Evolutionary conservation across 257 asterid species (phyloP), one percentile per base, ranked within the genome.

Genomic region (Jacaranda copaia): DNA sequence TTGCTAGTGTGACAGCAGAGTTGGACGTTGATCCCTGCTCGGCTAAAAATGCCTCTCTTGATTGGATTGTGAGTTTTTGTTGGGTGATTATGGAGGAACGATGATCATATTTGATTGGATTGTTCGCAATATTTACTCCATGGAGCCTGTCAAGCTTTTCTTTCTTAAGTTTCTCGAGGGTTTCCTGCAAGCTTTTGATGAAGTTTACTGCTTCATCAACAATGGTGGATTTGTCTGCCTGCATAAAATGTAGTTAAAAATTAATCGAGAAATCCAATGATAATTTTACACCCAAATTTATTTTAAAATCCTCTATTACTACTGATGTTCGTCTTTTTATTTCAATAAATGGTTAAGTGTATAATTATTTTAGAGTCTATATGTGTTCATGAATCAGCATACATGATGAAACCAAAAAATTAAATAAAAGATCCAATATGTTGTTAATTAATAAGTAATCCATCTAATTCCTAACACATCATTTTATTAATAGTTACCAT

Each of bases 201-300:
- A 77, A 76, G 46, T 62, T 88, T 42, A 85, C 84, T 0, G 96
- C 93, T 82, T 90, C 96, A 68, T 91, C 93, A 12, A 93, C 97
- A 8, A 93, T 84, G 32, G 89, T 93, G 36, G 93, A 81, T 79
- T 93, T 90, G 85, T 93, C 97, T 0, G 90, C 88, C 98, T 95
- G 85, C 79, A 39, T 4, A 48, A n/a, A 1, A 56, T 60, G 52
- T 39, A 64, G 15, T 58, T 12, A 13, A 2, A 6, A 3, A 61
- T 49, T 8, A 35, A 32, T 8, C 3, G 8, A 57, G 36, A 1
- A 13, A 51, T 38, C 36, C 35, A 9, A 32, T 32, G 32, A 25
- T 25, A 25, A 25, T 25, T 25, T 25, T 25, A 25, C 32, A 25
- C 32, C 1, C 32, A 25, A 25, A 25, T 25, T 25, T 25, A 25